A percentile compares a stretch with the other conserved stretches of the same genome.
These are phyloP conservation scores for Hymenochaete sp. DNA, from an alignment of 1,284 basidiomycete species.

Conservation along the genomic window DNA sequence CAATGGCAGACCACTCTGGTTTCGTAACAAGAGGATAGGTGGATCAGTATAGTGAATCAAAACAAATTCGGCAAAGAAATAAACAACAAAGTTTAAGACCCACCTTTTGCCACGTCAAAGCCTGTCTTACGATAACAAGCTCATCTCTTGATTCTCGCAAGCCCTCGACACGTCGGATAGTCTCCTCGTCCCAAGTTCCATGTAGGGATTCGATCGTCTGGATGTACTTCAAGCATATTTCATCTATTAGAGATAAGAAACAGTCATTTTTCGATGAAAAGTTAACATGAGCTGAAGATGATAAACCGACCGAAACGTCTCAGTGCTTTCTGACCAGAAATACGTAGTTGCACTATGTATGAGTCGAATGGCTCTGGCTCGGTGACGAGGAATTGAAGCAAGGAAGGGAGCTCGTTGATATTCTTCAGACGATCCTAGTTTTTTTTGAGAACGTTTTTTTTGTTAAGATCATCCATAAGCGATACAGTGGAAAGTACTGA, in stretches of 20 bases:
- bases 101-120: slow-evolving; percentile 14
- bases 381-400: slow-evolving; percentile 12
- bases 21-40: background rate
- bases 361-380: background rate
- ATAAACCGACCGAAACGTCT: too few relatives aligned
- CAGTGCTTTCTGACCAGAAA: too few relatives aligned
- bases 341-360: background rate
- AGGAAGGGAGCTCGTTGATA: slow-evolving; percentile 9
- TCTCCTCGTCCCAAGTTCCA: slow-evolving; percentile 8
- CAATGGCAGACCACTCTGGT: slow-evolving; percentile 13
- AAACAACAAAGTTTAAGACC: background rate
- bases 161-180: slow-evolving; percentile 7
- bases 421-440: slow-evolving; percentile 11
- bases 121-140: slow-evolving; percentile 10
- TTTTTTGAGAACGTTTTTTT: background rate
- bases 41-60: background rate
- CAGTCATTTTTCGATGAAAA: too few relatives aligned
- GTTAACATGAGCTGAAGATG: too few relatives aligned
- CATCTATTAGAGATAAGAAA: background rate
- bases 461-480: background rate
- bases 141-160: slow-evolving; percentile 9
- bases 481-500: background rate
- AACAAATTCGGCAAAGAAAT: background rate
- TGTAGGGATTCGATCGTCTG: slow-evolving; percentile 2
- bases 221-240: slow-evolving; percentile 10